Evolutionary conservation across 2,329 filamentous ascomycete species (phyloP).

Genomic region (Cladosporium sp.): DNA sequence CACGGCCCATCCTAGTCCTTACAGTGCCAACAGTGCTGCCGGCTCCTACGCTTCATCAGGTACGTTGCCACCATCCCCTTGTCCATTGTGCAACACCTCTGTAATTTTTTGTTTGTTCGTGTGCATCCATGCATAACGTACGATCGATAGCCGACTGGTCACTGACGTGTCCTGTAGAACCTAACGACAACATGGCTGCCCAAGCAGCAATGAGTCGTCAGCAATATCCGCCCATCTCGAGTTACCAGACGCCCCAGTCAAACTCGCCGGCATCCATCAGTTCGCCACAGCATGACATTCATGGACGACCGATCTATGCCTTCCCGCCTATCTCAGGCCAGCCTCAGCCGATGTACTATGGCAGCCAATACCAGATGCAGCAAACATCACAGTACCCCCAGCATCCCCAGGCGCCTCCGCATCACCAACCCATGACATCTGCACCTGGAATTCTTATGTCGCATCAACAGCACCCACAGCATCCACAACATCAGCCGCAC

Average conservation of each 20-base stretch:
- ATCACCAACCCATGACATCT: constrained; percentile 57
- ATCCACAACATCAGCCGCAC: constrained; percentile 29
- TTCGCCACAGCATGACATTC: constrained; percentile 88
- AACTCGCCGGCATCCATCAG: constrained; percentile 92
- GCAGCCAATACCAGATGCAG: constrained; percentile 47
- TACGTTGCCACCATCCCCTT: constrained; percentile 49
- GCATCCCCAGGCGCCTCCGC: constrained; percentile 54
- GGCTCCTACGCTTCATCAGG: constrained; percentile 86
- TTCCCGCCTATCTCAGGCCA: constrained; percentile 65
- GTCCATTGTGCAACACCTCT: constrained; percentile 11
- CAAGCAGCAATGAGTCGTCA: constrained; percentile 64
- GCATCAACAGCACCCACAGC: constrained; percentile 44
- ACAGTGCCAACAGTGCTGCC: constrained; percentile 77
- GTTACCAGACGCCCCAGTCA: constrained; percentile 89
- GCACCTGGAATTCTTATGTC: constrained; percentile 55
- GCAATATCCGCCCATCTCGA: constrained; percentile 73
- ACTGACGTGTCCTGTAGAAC: constrained; percentile 54
- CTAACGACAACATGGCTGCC: constrained; percentile 68
- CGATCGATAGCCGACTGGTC: constrained; percentile 15
- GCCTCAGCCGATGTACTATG: constrained; percentile 80
- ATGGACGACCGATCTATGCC: constrained; percentile 80
- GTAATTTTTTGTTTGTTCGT: background rate
- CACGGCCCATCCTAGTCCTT: constrained; percentile 75
- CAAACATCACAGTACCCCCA: constrained; percentile 58
- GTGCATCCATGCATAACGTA: constrained; percentile 15